Base-by-base conservation (phyloP, 2,329 filamentous ascomycete species). In the Diaporthe citriasiana region DNA sequence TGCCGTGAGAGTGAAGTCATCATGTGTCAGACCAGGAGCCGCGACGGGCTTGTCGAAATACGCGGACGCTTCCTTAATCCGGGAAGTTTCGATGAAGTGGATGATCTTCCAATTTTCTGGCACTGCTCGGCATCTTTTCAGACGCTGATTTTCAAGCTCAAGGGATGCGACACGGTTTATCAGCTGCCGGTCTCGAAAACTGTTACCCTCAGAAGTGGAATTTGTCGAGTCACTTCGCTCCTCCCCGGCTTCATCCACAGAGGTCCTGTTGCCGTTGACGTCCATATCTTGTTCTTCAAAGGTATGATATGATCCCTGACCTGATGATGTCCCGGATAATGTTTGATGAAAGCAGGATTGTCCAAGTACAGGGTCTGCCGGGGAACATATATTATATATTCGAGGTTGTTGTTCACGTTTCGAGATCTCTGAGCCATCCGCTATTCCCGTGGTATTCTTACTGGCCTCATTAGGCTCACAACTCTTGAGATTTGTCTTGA, bases 21-120 rank as follows among this genome's bases (percentile, higher is more conserved):
- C 19, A 25, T 22, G 25, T 13, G 4, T 5, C 4, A 65, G 22
- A 2, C 40, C 59, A 2, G 59, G 59, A 2, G 42, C 27, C 19
- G 30, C n/a, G 0, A 35, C 42, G 0, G 59, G 40, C 3, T 65
- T 65, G 7, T 65, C 42, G 6, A 65, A 27, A n/a, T 35, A 50
- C 0, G 8, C 27, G 1, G 5, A 1, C 1, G 9, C 0, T 0
- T 33, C 9, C 4, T 17, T 6, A 7, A 1, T 8, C 4, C 4
- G 0, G 3, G 4, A 1, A 1, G 0, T 30, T 22, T 13, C 8
- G 1, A 60, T 12, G 0, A 47, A n/a, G 9, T 63, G 40, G 10
- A 63, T 47, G 2, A 47, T 15, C 19, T 47, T 63, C 59, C 40
- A 63, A 4, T 25, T 40, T 12, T 2, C 13, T 25, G 8, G 1